These are phyloP conservation scores for Scutellaria barbata DNA, from an alignment of 257 asterid genomes.

Conservation along the genomic window DNA sequence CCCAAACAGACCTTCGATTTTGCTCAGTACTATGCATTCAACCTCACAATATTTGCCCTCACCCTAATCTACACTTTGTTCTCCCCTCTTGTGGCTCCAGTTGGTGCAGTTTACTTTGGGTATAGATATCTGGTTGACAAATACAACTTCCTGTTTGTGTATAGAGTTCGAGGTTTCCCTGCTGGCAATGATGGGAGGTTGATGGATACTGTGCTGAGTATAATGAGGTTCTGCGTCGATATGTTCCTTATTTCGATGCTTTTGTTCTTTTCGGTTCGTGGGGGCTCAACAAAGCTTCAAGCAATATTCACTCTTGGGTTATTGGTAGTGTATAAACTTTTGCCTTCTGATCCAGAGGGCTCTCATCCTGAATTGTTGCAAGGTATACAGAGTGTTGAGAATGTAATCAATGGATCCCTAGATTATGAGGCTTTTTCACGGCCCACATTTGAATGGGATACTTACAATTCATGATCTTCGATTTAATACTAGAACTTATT, in stretches of 20 bases:
- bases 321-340: slow-evolving; percentile 75
- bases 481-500: slow-evolving; percentile 19
- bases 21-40: slow-evolving; percentile 93
- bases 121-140: slow-evolving; percentile 92
- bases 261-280: slow-evolving; percentile 76
- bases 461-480: slow-evolving; percentile 53
- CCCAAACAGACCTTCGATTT: slow-evolving; percentile 93
- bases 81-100: slow-evolving; percentile 97
- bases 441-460: slow-evolving; percentile 98
- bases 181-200: slow-evolving; percentile 97
- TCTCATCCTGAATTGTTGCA: slow-evolving; percentile 73
- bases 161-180: slow-evolving; percentile 93
- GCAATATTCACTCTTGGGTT: slow-evolving; percentile 90
- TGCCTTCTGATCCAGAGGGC: slow-evolving; percentile 66
- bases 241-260: slow-evolving; percentile 81
- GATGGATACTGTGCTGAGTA: slow-evolving; percentile 85
- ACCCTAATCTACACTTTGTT: slow-evolving; percentile 86
- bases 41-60: slow-evolving; percentile 93
- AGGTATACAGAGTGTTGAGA: slow-evolving; percentile 75
- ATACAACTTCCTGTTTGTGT: slow-evolving; percentile 92
- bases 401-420: slow-evolving; percentile 62
- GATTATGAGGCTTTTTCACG: slow-evolving; percentile 89
- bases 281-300: slow-evolving; percentile 90
- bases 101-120: slow-evolving; percentile 90
- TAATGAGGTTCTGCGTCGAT: slow-evolving; percentile 84